Base-by-base conservation (phyloP, 371 early-diverging fungal genomes). In the Capillidium heterosporum region DNA sequence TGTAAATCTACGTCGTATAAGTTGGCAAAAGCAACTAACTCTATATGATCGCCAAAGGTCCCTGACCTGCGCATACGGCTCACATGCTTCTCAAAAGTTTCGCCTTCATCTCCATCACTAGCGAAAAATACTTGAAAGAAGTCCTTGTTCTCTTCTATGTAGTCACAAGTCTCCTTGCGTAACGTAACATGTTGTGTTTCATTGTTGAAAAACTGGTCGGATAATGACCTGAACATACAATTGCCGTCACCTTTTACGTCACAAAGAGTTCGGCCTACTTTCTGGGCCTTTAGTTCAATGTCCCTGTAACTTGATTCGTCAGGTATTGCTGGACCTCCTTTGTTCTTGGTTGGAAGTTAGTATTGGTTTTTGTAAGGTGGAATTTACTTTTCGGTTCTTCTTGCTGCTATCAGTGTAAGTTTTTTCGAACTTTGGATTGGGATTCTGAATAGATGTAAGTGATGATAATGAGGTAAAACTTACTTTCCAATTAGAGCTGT, bases 211-310 rank as follows among this genome's bases (percentile, higher is more conserved):
- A 68, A 71, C 62, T 89, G 89, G 64, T 89, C 85, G 1, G 84
- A 75, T 26, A 88, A 69, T 0, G 87, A 74, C 13, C 85, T 46
- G 62, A 85, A 87, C 43, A 86, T 64, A 63, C 91, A 91, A 69
- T 91, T 89, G 52, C 89, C 89, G 61, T 91, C 89, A 32, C 89
- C 87, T 24, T 70, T 61, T 46, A 87, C 81, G 57, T 82, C 83
- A 57, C 81, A 84, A 49, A 75, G 77, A 35, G 35, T 35, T 13
- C 13, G 4, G 13, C 13, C 13, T 13, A 35, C 35, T 35, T 35
- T 35, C 4, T 35, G 4, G 7, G 13, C 35, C 35, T 35, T 35
- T 35, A 7, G 7, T 35, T 35, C 35, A 13, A 35, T 35, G 35
- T 35, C 13, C 35, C 4, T 7, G 35, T 35, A 35, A 35, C 35